Base-by-base conservation (phyloP, 2,329 filamentous ascomycete species). In the Verticillium nonalfalfae region DNA sequence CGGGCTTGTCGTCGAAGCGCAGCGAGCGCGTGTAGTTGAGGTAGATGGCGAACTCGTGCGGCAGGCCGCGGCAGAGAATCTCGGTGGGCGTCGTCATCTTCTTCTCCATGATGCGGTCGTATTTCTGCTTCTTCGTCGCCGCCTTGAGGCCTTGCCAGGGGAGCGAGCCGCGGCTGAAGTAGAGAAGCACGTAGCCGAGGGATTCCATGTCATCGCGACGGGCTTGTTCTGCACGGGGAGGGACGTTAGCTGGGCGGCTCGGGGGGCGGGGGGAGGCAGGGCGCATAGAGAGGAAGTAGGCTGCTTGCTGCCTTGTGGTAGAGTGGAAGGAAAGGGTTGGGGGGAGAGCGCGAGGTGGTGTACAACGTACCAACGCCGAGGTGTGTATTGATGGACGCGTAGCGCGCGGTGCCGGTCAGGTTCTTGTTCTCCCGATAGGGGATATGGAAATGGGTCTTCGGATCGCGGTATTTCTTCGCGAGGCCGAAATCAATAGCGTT, bases 351-450 rank as follows among this genome's bases (percentile, higher is more conserved):
- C 26, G 26, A 26, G 26, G 26, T 26, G 26, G 26, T 26, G 4
- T 26, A 26, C 5, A 14, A 40, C 39, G 68, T 85, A 90, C 87
- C 89, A 70, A 98, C 95, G 77, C 95, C 95, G 75, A 98, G 81
- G 75, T 99, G 95, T 64, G 95, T 99, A 84, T 99, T 99, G 82
- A 99, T 99, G 66, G 91, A 96, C 66, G 95, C 95, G 79, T 99
- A 99, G 76, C 95, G 94, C 71, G 95, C 95, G 71, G 95, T 99
- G 76, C 95, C 95, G 60, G 95, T 99, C 79, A 99, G 82, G 86
- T 98, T 98, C 90, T 99, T 98, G 89, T 98, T 98, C 91, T 98
- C 95, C 81, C 95, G 89, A 85, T 98, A 98, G 56, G 95, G 95
- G 65, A 98, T 99, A 80, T 99, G 95, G 83, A 98, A 98, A 81